A percentile compares a stretch with the other conserved stretches of the same genome.
Conservation (phyloP, 768 basidiomycete genomes). For the Suillus subaureus region DNA sequence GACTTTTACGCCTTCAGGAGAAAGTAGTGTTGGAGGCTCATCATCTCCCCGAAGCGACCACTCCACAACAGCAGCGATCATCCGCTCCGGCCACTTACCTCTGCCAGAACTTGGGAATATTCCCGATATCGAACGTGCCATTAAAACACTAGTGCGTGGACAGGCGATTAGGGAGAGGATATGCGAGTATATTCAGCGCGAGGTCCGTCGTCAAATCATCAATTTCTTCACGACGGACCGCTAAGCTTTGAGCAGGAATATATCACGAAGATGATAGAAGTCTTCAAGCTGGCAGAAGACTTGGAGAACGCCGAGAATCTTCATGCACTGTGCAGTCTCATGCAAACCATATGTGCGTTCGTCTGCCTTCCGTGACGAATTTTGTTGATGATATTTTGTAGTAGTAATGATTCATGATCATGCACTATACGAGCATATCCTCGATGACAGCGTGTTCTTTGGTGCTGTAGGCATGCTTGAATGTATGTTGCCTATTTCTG, state of each 20-base stretch:
- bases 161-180: conserved; percentile 77
- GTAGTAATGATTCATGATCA: conserved; percentile 98
- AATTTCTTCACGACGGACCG: conserved; percentile 15
- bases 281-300: conserved; percentile 89
- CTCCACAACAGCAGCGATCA: conserved; percentile 62
- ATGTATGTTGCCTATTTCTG: conserved; percentile 56
- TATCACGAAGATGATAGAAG: conserved; percentile 81
- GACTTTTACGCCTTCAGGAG: conserved; percentile 37
- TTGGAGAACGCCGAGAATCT: conserved; percentile 88
- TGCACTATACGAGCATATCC: conserved; percentile 89
- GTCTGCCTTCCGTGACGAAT: not conserved
- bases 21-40: conserved; percentile 48
- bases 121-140: conserved; percentile 74
- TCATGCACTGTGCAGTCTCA: conserved; percentile 87
- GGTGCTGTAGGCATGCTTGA: conserved; percentile 96
- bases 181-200: conserved; percentile 85
- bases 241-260: conserved; percentile 61
- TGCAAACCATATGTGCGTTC: conserved; percentile 89
- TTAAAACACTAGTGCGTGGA: conserved; percentile 76
- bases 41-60: conserved; percentile 71
- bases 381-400: conserved; percentile 33
- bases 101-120: conserved; percentile 77
- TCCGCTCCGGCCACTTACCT: conserved; percentile 75
- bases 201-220: conserved; percentile 50
- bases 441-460: conserved; percentile 90